Evolutionary conservation across 2,329 filamentous ascomycete genomes (phyloP).

Genomic region (Arthrobotrys megalospora): DNA sequence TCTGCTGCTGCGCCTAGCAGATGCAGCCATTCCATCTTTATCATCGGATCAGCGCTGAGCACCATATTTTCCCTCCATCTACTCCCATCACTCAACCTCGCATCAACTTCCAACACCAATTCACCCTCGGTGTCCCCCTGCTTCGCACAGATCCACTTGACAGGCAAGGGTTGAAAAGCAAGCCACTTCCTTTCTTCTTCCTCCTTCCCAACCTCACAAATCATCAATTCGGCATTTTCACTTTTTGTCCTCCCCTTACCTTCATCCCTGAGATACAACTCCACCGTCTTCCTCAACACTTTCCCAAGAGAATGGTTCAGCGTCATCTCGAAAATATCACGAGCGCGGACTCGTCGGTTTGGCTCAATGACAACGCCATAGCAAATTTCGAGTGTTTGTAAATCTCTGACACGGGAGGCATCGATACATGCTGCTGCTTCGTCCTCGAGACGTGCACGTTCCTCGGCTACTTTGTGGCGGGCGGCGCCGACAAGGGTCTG

Average conservation of each 20-base stretch:
- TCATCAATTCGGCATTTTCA: conserved; percentile 84
- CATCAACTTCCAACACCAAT: conserved; percentile 49
- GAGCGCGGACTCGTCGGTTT: conserved; percentile 85
- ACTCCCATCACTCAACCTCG: conserved; percentile 48
- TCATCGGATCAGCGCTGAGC: conserved; percentile 52
- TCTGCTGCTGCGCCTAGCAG: conserved; percentile 54
- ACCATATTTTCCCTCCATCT: conserved; percentile 50
- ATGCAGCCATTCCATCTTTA: conserved; percentile 60
- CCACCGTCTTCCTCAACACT: conserved; percentile 87
- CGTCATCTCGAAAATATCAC: conserved; percentile 90
- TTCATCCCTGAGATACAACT: conserved; percentile 88
- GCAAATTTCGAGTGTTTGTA: conserved; percentile 81
- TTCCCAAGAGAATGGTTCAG: conserved; percentile 91
- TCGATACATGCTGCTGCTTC: conserved; percentile 89
- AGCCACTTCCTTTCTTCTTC: conserved; percentile 78
- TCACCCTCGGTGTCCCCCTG: conserved; percentile 70
- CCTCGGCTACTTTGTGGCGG: conserved; percentile 80
- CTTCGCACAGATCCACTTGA: conserved; percentile 82
- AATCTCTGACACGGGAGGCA: conserved; percentile 82
- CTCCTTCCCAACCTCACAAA: conserved; percentile 86
- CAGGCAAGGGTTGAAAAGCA: conserved; percentile 88
- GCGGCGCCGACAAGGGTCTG: conserved; percentile 82
- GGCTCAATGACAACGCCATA: conserved; percentile 80
- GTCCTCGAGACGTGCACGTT: conserved; percentile 82
- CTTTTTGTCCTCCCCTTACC: conserved; percentile 70